Base-by-base conservation (phyloP, 2,329 filamentous ascomycete genomes). In the Aureobasidium sp. region DNA sequence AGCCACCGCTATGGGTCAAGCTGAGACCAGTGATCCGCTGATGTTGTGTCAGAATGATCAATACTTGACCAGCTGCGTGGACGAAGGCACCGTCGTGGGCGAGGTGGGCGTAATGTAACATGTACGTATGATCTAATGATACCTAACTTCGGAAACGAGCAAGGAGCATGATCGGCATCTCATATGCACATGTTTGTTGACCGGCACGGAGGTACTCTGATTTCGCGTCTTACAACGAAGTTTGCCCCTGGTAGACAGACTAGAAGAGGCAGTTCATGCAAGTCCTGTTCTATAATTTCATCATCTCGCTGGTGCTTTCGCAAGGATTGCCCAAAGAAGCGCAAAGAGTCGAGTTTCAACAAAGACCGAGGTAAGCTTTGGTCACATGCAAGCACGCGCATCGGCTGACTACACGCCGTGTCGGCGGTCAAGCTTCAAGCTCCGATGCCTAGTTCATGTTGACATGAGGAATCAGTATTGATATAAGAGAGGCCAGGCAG, bases 1-100 rank as follows among this genome's bases (percentile, higher is more conserved):
- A 72, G 67, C 64, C 63, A 41, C 66, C 69, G 5, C 56, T 72
- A 5, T 46, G 44, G 53, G 48, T 63, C 29, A 60, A 47, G 62
- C 39, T 53, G 26, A 64, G 27, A 42, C 50, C 27, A 32, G 60
- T 32, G 8, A 34, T 41, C 39, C 41, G 50, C 5, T 56, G 42
- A 62, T 17, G n/a, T 12, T 26, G 46, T 20, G n/a, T 46, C 37
- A 48, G 53, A 32, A n/a, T 37, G 41, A 46, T 23, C 2, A n/a
- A 17, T 15, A 20, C 36, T 39, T 15, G 26, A 27, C 12, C 36
- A 42, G 34, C 13, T 47, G 55, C 15, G 23, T 27, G 13, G 2
- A 26, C 34, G 53, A 47, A 15, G 32, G 17, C 20, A 27, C 1
- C 41, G 20, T 48, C 46, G 29, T 47, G 44, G 53, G 27, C n/a